These are phyloP conservation scores for Karstenula rhodostoma DNA, from an alignment of 2,329 filamentous ascomycete genomes.

Conservation along the genomic window DNA sequence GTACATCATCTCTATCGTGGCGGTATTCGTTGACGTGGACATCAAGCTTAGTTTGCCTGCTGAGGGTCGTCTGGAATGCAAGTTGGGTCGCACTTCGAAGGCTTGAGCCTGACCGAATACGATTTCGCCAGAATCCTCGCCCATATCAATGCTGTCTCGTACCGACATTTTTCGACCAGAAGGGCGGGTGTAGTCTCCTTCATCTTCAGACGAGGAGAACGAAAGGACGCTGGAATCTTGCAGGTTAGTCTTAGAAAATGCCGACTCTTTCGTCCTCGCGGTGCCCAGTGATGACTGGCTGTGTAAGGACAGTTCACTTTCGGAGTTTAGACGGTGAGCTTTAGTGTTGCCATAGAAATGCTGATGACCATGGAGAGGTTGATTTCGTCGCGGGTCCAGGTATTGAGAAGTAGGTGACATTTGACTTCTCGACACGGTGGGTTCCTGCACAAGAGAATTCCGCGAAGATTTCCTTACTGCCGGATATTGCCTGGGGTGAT, in stretches of 20 bases:
- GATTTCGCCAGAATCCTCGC: conserved; percentile 44
- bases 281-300: conserved; percentile 38
- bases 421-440: conserved; percentile 16
- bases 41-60: conserved; percentile 44
- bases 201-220: conserved; percentile 50
- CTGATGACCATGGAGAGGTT: conserved; percentile 32
- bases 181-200: conserved; percentile 33
- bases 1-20: conserved; percentile 52
- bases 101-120: conserved; percentile 49
- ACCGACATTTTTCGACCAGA: conserved; percentile 27
- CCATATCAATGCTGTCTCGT: conserved; percentile 46
- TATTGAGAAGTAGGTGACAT: conserved; percentile 25
- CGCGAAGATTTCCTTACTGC: conserved; percentile 31
- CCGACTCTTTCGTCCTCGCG: conserved; percentile 44
- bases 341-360: conserved; percentile 33
- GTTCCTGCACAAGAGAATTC: conserved; percentile 23
- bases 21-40: conserved; percentile 46
- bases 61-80: conserved; percentile 30
- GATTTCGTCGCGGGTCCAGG: conserved; percentile 27
- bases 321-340: conserved; percentile 36
- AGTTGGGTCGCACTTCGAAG: conserved; percentile 40
- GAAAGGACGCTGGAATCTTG: conserved; percentile 51
- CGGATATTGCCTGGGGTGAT: conserved; percentile 18
- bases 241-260: conserved; percentile 43
- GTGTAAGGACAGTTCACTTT: conserved; percentile 39